phyloP scores from a whole-genome alignment of 2,329 filamentous ascomycete species.

The Seiridium cupressi region DNA sequence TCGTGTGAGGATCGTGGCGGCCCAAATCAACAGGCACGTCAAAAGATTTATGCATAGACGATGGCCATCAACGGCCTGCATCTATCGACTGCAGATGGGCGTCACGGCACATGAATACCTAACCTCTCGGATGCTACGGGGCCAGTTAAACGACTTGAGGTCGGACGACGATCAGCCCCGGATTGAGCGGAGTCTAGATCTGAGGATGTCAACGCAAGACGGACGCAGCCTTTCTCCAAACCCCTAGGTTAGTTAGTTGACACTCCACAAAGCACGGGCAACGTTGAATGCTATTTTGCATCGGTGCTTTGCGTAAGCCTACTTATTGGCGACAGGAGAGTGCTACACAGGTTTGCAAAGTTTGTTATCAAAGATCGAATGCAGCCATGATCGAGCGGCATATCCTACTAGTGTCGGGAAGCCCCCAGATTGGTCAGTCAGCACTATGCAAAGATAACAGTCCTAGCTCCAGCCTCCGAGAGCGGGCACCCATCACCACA shows the following conservation, averaged over 20 bases:
- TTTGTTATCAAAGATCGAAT: background rate
- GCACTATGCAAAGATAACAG: background rate
- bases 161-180: conserved; percentile 4
- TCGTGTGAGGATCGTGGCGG: too few species aligned
- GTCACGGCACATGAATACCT: background rate
- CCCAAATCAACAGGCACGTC: too few species aligned
- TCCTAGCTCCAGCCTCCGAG: background rate
- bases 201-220: background rate
- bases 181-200: background rate
- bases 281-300: background rate
- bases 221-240: background rate
- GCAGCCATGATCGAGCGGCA: background rate
- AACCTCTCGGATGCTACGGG: conserved; percentile 2
- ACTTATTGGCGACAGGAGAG: background rate
- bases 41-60: too few species aligned
- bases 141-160: background rate
- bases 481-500: background rate
- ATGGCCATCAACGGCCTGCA: too few species aligned
- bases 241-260: background rate
- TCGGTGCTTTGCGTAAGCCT: too few species aligned
- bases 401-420: background rate
- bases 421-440: conserved; percentile 1
- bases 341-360: background rate
- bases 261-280: background rate
- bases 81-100: too few species aligned